Evolutionary conservation across 2,329 filamentous ascomycete species (phyloP).

Genomic region (Ceratocystis papillata): DNA sequence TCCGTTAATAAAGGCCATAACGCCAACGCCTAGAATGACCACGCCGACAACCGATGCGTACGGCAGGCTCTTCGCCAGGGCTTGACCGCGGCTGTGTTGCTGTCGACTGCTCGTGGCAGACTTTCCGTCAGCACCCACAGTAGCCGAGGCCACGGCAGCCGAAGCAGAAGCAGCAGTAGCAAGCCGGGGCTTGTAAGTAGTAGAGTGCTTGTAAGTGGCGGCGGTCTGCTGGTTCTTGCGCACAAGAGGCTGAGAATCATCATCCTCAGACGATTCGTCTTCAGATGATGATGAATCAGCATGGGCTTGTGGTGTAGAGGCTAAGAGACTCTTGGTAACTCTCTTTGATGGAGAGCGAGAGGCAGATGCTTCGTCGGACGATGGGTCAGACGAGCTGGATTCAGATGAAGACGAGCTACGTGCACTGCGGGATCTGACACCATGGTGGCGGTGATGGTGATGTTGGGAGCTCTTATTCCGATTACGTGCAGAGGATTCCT

Average conservation of each 20-base stretch:
- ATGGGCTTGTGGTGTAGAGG: background rate
- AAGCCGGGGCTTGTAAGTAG: no score
- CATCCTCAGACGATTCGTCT: conserved; percentile 14
- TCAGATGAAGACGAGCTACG: conserved; percentile 16
- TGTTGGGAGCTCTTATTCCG: conserved; percentile 11
- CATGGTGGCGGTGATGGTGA: background rate
- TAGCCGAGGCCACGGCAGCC: background rate
- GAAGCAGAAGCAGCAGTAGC: no score
- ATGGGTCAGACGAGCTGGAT: conserved; percentile 1
- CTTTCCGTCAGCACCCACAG: background rate
- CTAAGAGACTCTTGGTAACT: background rate
- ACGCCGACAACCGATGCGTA: conserved; percentile 77
- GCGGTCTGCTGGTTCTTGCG: background rate
- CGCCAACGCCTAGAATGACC: conserved; percentile 65
- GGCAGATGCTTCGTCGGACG: conserved; percentile 2
- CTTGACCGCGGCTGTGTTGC: conserved; percentile 16
- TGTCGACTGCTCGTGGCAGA: conserved; percentile 7
- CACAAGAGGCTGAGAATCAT: background rate
- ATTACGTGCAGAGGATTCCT: conserved; percentile 16
- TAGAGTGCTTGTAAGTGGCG: background rate
- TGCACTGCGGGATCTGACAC: background rate
- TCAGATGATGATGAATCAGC: conserved; percentile 15
- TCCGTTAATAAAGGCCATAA: conserved; percentile 80
- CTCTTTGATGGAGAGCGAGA: background rate
- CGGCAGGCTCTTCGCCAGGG: conserved; percentile 48